Evolutionary conservation across 2,329 filamentous ascomycete species (phyloP).

Genomic region (Hymenoscyphus occultus): DNA sequence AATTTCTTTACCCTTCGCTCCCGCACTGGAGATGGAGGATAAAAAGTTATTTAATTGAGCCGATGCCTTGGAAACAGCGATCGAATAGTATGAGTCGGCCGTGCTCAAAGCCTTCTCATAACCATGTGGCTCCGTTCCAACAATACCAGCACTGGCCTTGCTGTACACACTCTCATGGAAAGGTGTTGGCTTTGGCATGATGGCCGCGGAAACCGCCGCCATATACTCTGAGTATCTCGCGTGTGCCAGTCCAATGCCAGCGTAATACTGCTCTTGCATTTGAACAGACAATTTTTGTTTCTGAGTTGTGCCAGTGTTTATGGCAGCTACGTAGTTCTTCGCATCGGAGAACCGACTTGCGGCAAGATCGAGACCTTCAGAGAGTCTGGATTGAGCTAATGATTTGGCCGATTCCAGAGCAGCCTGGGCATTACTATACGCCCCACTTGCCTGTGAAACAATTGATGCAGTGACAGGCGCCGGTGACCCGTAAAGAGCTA

Average conservation of each 20-base stretch:
- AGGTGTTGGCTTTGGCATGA: constrained; percentile 60
- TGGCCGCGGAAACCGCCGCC: constrained; percentile 65
- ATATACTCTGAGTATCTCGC: constrained; percentile 76
- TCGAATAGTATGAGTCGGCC: constrained; percentile 25
- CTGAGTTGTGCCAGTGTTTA: constrained; percentile 45
- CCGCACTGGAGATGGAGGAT: constrained; percentile 40
- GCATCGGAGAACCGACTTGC: constrained; percentile 68
- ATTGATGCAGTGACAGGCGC: constrained; percentile 53
- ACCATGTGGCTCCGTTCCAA: constrained; percentile 26
- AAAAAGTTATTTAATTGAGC: constrained; percentile 41
- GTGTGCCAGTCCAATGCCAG: constrained; percentile 74
- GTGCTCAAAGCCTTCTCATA: constrained; percentile 28
- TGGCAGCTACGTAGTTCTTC: constrained; percentile 63
- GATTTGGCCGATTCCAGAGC: constrained; percentile 58
- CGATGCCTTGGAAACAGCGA: constrained; percentile 40
- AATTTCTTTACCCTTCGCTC: constrained; percentile 36
- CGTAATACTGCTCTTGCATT: constrained; percentile 68
- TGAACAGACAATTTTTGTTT: constrained; percentile 56
- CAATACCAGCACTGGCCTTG: constrained; percentile 25
- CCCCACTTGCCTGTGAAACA: constrained; percentile 45
- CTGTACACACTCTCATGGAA: constrained; percentile 36
- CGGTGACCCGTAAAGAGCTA: constrained; percentile 61
- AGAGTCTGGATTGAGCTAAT: constrained; percentile 66
- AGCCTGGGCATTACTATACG: constrained; percentile 60
- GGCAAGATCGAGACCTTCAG: constrained; percentile 67